Evolutionary conservation across 768 basidiomycete genomes (phyloP).

Genomic region (Lactarius quietus): DNA sequence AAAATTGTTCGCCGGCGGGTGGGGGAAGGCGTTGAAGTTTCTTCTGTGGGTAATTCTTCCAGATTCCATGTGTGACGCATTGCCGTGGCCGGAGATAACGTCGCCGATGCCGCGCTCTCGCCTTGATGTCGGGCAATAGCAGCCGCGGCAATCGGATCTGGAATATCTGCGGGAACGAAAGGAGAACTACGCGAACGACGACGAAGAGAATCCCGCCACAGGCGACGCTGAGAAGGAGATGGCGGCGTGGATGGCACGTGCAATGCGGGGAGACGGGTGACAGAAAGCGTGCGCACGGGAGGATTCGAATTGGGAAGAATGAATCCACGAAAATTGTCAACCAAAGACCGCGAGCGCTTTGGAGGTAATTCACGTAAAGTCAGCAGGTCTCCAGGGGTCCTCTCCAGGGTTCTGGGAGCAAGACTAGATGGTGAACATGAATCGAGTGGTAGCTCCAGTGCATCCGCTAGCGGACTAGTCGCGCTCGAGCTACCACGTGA

Average conservation of each 20-base stretch:
- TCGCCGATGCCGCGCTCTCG: not conserved
- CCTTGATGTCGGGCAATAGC: not conserved
- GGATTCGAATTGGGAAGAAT: conserved; percentile 35
- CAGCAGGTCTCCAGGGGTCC: conserved; percentile 31
- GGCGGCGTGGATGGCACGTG: conserved; percentile 1
- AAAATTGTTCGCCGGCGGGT: conserved; percentile 2
- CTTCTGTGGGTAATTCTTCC: not conserved
- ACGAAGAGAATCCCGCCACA: conserved; percentile 16
- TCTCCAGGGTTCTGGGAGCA: not conserved
- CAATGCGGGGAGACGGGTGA: conserved; percentile 15
- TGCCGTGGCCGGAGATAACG: not conserved
- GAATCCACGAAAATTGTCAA: conserved; percentile 58
- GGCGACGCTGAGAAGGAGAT: conserved; percentile 11
- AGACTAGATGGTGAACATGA: conserved; percentile 29
- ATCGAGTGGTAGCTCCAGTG: conserved; percentile 25
- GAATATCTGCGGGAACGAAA: conserved; percentile 11
- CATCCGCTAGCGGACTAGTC: conserved; percentile 12
- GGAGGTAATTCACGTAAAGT: conserved; percentile 24
- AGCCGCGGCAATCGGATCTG: not conserved
- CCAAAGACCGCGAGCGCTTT: conserved; percentile 51
- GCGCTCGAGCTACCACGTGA: conserved; percentile 17
- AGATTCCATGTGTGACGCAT: not conserved
- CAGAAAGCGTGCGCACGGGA: conserved; percentile 23
- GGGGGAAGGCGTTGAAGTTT: conserved; percentile 3
- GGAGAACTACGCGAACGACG: conserved; percentile 24